Conservation (phyloP, 805 yeast species). For the Suhomyces sp. region DNA sequence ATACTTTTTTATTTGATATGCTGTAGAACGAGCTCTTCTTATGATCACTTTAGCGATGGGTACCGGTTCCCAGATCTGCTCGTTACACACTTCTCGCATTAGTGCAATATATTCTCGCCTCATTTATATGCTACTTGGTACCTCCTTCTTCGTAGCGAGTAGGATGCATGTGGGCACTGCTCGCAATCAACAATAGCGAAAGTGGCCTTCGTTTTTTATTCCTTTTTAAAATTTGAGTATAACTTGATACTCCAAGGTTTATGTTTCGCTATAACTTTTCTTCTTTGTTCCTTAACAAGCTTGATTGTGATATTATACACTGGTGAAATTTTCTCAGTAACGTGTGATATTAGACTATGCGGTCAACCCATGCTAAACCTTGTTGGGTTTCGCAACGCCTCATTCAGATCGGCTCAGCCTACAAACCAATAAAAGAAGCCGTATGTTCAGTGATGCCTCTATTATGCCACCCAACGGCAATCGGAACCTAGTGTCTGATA, state of each 20-base stretch:
- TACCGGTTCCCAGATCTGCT: background rate
- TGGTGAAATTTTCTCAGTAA: background rate
- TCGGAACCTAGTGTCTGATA: background rate
- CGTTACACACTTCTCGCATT: background rate
- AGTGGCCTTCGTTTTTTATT: background rate
- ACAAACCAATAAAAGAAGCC: background rate
- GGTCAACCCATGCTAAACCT: background rate
- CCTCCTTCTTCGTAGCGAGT: slow-evolving; percentile 1
- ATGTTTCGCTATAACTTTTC: background rate
- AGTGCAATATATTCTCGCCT: background rate
- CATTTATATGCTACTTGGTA: background rate
- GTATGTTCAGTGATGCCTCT: background rate
- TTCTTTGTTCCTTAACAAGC: background rate
- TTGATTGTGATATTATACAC: background rate
- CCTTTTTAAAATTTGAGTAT: background rate
- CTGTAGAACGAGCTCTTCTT: background rate
- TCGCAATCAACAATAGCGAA: background rate
- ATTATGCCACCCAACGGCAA: background rate
- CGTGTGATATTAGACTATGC: background rate
- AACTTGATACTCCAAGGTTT: background rate
- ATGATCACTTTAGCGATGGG: background rate
- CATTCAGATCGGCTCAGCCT: background rate
- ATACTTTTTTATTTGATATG: background rate
- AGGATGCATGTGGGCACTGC: slow-evolving; percentile 1
- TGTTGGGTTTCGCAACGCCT: background rate